A percentile compares a stretch with the other conserved stretches of the same genome.
These are phyloP conservation scores for Vicia sativa DNA, from an alignment of 306 rosid species.

Conservation along the genomic window DNA sequence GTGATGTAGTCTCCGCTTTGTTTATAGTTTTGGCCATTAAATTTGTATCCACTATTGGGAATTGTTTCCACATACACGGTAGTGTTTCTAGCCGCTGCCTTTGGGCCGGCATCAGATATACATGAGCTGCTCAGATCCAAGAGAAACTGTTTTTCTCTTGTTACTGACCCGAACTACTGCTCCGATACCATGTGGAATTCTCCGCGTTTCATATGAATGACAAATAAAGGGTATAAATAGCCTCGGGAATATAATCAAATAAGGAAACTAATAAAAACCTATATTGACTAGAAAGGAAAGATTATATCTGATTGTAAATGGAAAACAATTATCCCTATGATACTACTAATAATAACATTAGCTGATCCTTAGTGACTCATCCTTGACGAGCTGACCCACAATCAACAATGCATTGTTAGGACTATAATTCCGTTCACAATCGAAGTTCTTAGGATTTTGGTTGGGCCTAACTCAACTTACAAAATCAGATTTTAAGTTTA, in stretches of 20 bases:
- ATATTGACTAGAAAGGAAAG: neutral
- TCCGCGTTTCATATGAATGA: neutral
- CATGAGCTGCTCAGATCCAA: neutral
- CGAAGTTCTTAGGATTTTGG: neutral
- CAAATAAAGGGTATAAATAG: neutral
- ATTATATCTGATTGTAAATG: neutral
- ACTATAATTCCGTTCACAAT: neutral
- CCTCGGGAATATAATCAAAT: constrained; percentile 16
- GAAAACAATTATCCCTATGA: neutral
- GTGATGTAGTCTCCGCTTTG: neutral
- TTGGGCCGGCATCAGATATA: neutral
- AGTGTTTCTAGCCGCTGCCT: neutral
- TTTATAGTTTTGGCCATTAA: neutral
- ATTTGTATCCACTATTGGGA: neutral
- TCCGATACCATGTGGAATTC: constrained; percentile 4
- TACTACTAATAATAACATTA: neutral
- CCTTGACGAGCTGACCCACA: neutral
- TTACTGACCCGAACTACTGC: neutral
- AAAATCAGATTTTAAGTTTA: too few species aligned
- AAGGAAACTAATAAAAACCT: neutral
- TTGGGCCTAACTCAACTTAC: too few species aligned
- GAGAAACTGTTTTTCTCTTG: neutral
- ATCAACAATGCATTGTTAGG: neutral
- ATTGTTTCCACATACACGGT: neutral
- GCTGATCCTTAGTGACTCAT: neutral